These are phyloP conservation scores for Gautieria morchelliformis DNA, from an alignment of 768 basidiomycete species.

Conservation along the genomic window DNA sequence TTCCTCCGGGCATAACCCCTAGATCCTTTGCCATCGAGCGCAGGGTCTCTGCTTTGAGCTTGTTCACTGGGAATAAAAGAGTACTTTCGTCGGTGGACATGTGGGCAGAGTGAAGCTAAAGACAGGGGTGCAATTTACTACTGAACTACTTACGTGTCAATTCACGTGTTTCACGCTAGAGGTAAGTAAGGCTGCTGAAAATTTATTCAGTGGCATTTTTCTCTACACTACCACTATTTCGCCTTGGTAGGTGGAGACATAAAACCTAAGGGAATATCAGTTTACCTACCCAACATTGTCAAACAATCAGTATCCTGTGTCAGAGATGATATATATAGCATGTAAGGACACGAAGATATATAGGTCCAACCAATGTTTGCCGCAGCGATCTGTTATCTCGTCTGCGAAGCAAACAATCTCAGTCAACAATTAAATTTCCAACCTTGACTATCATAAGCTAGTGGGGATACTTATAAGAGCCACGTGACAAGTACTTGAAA, in stretches of 20 bases:
- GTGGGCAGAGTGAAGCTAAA: background rate
- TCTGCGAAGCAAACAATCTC: constrained; percentile 12
- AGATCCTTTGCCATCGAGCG: constrained; percentile 1
- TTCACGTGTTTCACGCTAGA: background rate
- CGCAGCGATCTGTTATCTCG: constrained; percentile 23
- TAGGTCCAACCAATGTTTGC: constrained; percentile 22
- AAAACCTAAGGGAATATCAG: too few species aligned
- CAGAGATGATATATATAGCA: too few species aligned
- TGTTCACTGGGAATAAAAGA: background rate
- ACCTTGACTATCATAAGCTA: background rate
- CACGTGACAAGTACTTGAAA: background rate
- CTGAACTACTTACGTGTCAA: background rate
- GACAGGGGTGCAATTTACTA: background rate
- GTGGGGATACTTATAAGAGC: background rate
- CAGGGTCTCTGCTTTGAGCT: constrained; percentile 1
- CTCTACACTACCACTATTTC: too few species aligned
- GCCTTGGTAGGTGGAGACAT: too few species aligned
- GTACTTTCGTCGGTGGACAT: constrained; percentile 1
- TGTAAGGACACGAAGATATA: background rate
- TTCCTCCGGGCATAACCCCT: background rate
- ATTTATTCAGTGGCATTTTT: too few species aligned
- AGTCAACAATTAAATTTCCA: background rate
- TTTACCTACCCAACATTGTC: too few species aligned
- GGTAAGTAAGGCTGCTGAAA: too few species aligned
- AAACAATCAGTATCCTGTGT: too few species aligned